These are phyloP conservation scores for Isabelozyma gotoi DNA, from an alignment of 805 yeast species.

Conservation along the genomic window DNA sequence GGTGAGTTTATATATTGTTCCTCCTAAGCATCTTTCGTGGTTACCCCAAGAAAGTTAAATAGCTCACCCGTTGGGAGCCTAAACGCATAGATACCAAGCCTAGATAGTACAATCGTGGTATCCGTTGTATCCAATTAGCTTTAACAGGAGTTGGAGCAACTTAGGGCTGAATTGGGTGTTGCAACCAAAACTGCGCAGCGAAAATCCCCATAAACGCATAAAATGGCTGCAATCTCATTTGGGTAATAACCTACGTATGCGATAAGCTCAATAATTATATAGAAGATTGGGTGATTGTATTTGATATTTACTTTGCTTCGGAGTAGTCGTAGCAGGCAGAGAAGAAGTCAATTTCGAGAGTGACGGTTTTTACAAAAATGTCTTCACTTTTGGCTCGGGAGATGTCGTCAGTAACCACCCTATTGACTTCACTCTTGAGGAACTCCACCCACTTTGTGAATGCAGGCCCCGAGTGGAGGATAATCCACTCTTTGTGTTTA, in stretches of 20 bases:
- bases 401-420: slow-evolving; percentile 27
- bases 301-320: background rate
- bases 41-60: background rate
- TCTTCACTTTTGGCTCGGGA: slow-evolving; percentile 11
- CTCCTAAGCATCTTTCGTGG: no score
- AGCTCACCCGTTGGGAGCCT: background rate
- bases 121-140: no score
- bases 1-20: no score
- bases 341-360: slow-evolving; percentile 47
- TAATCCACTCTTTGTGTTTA: slow-evolving; percentile 53
- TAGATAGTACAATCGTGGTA: no score
- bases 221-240: background rate
- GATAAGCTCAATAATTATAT: no score
- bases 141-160: no score
- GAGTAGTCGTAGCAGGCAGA: slow-evolving; percentile 41
- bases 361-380: slow-evolving; percentile 32
- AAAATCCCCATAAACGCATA: slow-evolving; percentile 2
- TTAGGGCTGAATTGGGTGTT: no score
- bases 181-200: background rate
- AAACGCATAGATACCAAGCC: background rate
- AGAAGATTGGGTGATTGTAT: background rate
- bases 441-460: slow-evolving; percentile 51
- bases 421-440: slow-evolving; percentile 42
- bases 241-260: background rate
- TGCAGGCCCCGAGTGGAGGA: slow-evolving; percentile 48